A percentile compares a stretch with the other conserved stretches of the same genome.
Conservation (phyloP, 192 early-diverging fungal genomes). For the Entomortierella lignicola region DNA sequence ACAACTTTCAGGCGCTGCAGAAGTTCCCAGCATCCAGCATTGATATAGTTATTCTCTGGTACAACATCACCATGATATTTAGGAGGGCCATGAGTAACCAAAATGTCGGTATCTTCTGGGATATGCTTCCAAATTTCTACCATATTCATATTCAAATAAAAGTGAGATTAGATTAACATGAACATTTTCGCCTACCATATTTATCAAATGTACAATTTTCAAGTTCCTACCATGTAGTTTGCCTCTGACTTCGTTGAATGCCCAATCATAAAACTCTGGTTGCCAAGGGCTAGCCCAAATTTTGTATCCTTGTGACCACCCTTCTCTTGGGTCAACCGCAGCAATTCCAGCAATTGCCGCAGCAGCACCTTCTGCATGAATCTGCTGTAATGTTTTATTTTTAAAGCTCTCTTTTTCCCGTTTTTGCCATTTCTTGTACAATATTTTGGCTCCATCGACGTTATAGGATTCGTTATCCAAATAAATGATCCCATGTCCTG, state of each 20-base stretch:
- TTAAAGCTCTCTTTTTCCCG: not conserved
- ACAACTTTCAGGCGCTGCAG: conserved; percentile 22
- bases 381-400: not conserved
- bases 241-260: conserved; percentile 38
- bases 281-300: conserved; percentile 44
- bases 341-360: not conserved
- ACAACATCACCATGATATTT: conserved; percentile 20
- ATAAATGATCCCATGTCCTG: conserved; percentile 42
- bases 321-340: conserved; percentile 15
- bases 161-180: too few species aligned
- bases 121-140: conserved; percentile 43
- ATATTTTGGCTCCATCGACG: conserved; percentile 20
- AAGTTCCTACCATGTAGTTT: conserved; percentile 12
- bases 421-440: conserved; percentile 7
- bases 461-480: conserved; percentile 22
- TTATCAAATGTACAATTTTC: too few species aligned
- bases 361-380: not conserved
- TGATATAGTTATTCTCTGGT: not conserved
- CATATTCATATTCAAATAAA: too few species aligned
- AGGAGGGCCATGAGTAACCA: conserved; percentile 50
- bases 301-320: conserved; percentile 25
- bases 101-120: conserved; percentile 23
- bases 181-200: too few species aligned
- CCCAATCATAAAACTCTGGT: conserved; percentile 41
- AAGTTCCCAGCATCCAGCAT: conserved; percentile 34